Conservation (phyloP, 345 rosid species). For the Aquilaria yunnanensis region DNA sequence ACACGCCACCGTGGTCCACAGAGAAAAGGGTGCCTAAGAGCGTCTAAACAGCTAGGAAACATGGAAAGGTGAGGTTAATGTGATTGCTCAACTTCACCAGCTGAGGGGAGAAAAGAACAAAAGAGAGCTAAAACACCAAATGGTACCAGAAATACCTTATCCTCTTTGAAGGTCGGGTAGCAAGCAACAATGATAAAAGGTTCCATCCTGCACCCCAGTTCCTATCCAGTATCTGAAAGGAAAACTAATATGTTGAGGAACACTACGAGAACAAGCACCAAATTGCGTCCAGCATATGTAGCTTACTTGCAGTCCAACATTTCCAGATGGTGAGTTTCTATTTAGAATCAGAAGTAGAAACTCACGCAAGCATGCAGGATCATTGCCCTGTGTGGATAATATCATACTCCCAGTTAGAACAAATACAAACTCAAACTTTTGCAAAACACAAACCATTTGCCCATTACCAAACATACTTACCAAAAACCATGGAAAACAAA, state of each 20-base stretch:
- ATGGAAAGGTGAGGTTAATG: neutral
- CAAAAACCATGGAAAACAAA: no score
- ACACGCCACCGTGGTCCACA: conserved; percentile 98
- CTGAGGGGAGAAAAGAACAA: neutral
- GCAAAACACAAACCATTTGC: no score
- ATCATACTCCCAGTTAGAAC: no score
- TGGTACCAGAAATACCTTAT: conserved; percentile 43
- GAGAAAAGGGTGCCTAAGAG: conserved; percentile 88
- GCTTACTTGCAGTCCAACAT: conserved; percentile 76
- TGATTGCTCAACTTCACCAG: neutral
- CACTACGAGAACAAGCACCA: neutral
- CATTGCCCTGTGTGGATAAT: conserved; percentile 55
- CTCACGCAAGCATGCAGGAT: conserved; percentile 87
- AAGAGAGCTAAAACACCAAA: neutral
- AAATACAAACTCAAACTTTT: no score
- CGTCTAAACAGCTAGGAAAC: conserved; percentile 67
- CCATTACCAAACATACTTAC: no score
- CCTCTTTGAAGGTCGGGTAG: conserved; percentile 67
- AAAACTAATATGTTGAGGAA: conserved; percentile 8
- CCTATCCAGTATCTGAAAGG: conserved; percentile 82
- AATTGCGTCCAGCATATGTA: neutral
- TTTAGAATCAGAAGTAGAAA: conserved; percentile 57
- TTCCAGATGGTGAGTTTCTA: conserved; percentile 62
- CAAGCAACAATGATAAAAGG: conserved; percentile 75
- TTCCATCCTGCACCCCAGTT: conserved; percentile 99